Conservation (phyloP, 1,139 yeast genomes). For the Candida dubliniensis region DNA sequence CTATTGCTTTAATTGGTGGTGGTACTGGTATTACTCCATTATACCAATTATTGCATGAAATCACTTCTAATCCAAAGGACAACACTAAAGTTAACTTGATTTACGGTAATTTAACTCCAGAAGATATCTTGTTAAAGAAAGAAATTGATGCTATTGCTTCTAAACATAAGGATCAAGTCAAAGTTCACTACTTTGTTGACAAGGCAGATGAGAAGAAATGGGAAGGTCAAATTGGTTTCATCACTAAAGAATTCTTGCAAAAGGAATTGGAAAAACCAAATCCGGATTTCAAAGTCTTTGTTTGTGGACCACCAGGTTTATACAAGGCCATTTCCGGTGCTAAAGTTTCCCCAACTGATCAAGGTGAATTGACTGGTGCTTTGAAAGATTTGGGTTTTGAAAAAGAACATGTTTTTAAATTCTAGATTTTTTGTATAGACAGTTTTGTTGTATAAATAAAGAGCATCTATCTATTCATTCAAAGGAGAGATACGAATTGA, state of each 20-base stretch:
- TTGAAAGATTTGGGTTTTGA: conserved; percentile 85
- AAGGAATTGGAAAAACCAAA: conserved; percentile 65
- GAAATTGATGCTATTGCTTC: conserved; percentile 73
- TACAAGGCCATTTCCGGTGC: conserved; percentile 62
- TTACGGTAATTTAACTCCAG: conserved; percentile 77
- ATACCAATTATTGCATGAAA: conserved; percentile 83
- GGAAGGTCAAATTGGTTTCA: conserved; percentile 81
- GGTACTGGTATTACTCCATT: conserved; percentile 97
- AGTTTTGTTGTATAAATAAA: background rate
- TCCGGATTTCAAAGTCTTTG: conserved; percentile 66
- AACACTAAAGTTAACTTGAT: conserved; percentile 68
- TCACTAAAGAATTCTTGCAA: conserved; percentile 73
- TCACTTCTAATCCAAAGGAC: conserved; percentile 73
- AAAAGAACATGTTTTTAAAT: conserved; percentile 88
- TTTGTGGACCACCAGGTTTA: conserved; percentile 87
- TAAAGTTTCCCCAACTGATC: conserved; percentile 85
- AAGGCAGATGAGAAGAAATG: conserved; percentile 63
- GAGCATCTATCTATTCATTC: background rate
- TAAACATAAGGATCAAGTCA: conserved; percentile 64
- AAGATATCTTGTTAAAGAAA: conserved; percentile 75
- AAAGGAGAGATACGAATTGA: background rate
- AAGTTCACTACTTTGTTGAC: conserved; percentile 68
- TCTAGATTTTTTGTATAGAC: conserved; percentile 38
- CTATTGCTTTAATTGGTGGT: conserved; percentile 88
- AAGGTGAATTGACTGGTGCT: conserved; percentile 90